phyloP scores from a whole-genome alignment of 2,329 filamentous ascomycete genomes.

The Mycocentrospora acerina region DNA sequence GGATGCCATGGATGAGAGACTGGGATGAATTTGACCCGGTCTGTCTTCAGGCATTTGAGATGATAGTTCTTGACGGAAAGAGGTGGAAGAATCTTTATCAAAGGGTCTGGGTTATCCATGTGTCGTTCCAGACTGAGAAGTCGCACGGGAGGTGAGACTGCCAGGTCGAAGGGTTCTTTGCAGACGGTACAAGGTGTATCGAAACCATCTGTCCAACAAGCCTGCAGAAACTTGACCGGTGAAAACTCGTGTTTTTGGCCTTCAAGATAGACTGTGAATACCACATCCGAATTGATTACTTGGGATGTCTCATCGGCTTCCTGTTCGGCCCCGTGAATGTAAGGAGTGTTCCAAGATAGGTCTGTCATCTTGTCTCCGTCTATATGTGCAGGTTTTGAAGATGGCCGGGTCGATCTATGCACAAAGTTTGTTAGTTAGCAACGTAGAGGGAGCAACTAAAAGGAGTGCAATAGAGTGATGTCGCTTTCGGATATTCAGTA shows the following conservation, averaged over 20 bases:
- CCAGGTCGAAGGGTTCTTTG: slow-evolving; percentile 3
- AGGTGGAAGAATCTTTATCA: slow-evolving; percentile 1
- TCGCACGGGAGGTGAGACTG: slow-evolving; percentile 6
- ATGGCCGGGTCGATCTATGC: no score
- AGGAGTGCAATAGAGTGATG: no score
- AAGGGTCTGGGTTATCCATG: not conserved
- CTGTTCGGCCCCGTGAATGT: slow-evolving; percentile 1
- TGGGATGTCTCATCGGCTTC: slow-evolving; percentile 1
- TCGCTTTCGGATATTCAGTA: no score
- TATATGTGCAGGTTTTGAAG: no score
- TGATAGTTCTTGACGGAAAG: slow-evolving; percentile 5
- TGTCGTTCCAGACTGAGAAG: not conserved
- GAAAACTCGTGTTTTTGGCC: not conserved
- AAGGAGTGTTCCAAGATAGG: slow-evolving; percentile 4
- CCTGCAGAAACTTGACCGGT: slow-evolving; percentile 1
- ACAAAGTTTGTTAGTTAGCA: no score
- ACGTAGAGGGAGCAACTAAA: no score
- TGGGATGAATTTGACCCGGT: slow-evolving; percentile 4
- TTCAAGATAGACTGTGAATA: slow-evolving; percentile 4
- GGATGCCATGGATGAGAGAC: slow-evolving; percentile 11
- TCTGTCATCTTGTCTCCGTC: slow-evolving; percentile 3
- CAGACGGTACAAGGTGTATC: slow-evolving; percentile 9
- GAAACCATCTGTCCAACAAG: slow-evolving; percentile 9
- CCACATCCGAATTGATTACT: not conserved
- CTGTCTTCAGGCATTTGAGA: slow-evolving; percentile 5